Conservation (phyloP, 805 yeast genomes). For the Wickerhamomyces rabaulensis region DNA sequence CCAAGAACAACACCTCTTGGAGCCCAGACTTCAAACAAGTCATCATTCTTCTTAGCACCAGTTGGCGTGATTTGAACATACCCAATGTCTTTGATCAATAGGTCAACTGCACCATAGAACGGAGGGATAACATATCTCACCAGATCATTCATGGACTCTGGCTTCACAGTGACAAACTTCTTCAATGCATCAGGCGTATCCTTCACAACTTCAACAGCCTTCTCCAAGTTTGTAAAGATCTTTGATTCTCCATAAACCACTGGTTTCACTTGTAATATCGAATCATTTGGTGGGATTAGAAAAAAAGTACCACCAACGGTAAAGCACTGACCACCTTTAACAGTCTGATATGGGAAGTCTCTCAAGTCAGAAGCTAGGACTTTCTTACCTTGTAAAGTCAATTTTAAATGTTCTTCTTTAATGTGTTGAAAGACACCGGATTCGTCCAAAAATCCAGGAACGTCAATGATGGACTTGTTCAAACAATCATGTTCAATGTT, state of each 20-base stretch:
- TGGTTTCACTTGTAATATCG: conserved; percentile 44
- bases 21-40: conserved; percentile 43
- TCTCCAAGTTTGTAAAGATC: conserved; percentile 27
- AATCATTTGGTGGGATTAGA: conserved; percentile 45
- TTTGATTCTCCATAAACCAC: conserved; percentile 33
- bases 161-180: conserved; percentile 24
- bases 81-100: conserved; percentile 63
- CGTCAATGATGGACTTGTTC: conserved; percentile 28
- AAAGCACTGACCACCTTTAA: conserved; percentile 40
- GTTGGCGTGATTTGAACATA: conserved; percentile 57
- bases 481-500: conserved; percentile 34
- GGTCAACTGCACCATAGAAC: conserved; percentile 61
- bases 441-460: conserved; percentile 33
- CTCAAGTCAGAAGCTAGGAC: conserved; percentile 26
- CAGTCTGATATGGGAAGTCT: conserved; percentile 26
- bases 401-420: conserved; percentile 24
- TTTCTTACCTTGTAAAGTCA: conserved; percentile 28
- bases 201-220: conserved; percentile 27
- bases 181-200: conserved; percentile 24
- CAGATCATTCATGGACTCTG: conserved; percentile 26
- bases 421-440: conserved; percentile 24
- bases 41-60: conserved; percentile 34
- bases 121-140: conserved; percentile 58
- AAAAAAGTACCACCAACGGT: conserved; percentile 61
- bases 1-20: conserved; percentile 52